A percentile compares a stretch with the other conserved stretches of the same genome.
phyloP scores from a whole-genome alignment of 257 asterid species.

The Penstemon eatonii region DNA sequence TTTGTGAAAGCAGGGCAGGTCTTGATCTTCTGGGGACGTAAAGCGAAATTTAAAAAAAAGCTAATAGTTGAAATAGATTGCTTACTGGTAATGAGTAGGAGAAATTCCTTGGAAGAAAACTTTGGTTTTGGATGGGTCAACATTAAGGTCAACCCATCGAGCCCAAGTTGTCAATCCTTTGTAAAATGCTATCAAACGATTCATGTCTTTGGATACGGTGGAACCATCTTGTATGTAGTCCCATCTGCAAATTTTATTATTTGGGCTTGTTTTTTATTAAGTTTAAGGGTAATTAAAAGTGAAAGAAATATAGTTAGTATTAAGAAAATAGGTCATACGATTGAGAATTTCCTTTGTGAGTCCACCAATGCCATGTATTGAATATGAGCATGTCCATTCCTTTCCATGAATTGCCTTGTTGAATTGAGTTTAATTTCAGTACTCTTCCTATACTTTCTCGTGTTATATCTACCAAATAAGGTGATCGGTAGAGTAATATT shows the following conservation, averaged over 20 bases:
- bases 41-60: no score
- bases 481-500: slow-evolving; percentile 49
- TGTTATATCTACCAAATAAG: slow-evolving; percentile 70
- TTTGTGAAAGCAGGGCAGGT: no score
- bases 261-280: no score
- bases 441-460: slow-evolving; percentile 57
- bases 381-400: slow-evolving; percentile 81
- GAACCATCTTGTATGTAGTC: slow-evolving; percentile 44
- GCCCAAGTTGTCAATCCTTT: slow-evolving; percentile 46
- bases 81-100: slow-evolving; percentile 44
- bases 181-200: slow-evolving; percentile 38
- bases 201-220: slow-evolving; percentile 34
- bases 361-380: slow-evolving; percentile 93
- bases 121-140: slow-evolving; percentile 26
- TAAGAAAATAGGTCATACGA: slow-evolving; percentile 34
- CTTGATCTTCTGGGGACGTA: no score
- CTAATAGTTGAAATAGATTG: no score
- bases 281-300: not conserved
- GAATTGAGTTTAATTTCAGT: slow-evolving; percentile 53
- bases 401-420: slow-evolving; percentile 71
- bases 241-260: slow-evolving; percentile 28
- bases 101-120: slow-evolving; percentile 46
- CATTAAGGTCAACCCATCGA: slow-evolving; percentile 30
- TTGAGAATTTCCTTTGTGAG: slow-evolving; percentile 67
- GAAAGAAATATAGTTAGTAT: not conserved